Evolutionary conservation across 176 grass and related monocot species (phyloP), one percentile per base, ranked within the genome.

Genomic region (Juncus inflexus): DNA sequence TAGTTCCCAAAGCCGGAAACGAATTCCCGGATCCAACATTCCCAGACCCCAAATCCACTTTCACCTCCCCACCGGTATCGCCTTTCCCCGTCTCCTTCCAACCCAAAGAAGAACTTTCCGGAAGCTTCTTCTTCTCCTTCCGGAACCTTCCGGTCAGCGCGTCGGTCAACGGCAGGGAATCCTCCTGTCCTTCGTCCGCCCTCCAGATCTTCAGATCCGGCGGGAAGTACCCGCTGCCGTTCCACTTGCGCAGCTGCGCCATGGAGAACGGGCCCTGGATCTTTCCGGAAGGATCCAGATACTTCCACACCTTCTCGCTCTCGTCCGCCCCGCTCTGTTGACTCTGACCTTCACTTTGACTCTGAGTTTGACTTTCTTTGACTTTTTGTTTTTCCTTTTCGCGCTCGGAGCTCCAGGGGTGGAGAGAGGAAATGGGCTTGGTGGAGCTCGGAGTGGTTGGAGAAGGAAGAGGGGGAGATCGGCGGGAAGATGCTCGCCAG

Each of bases 211-310:
- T 94, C 60, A 99, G 77, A 67, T 69, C 80, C 68, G 80, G 65
- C 35, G 95, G 95, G 50, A 99, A 99, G 61, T 94, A 99, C 9
- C 89, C 89, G 76, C 66, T 99, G 19, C 64, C 79, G 60, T 84
- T 94, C 95, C 95, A 99, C 83, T 99, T 99, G 5, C 86, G 72
- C 66, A 99, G 70, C 70, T 99, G 95, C 45, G 61, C 58, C 61
- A 99, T 90, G n/a, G 95, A 99, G 76, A 99, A 99, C 45, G 89
- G 89, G 5, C 95, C 89, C 83, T 99, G 95, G 53, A 75, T 73
- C 91, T 99, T 99, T 73, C 71, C 79, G 68, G 83, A 81, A 14
- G 95, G 95, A 58, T 99, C 95, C 67, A 78, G 55, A 57, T 99
- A 99, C 68, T 82, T 77, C 95, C 95, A 99, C 38, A 94, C 92